phyloP scores from a whole-genome alignment of 2,329 filamentous ascomycete genomes.

The Eutypella sp. region DNA sequence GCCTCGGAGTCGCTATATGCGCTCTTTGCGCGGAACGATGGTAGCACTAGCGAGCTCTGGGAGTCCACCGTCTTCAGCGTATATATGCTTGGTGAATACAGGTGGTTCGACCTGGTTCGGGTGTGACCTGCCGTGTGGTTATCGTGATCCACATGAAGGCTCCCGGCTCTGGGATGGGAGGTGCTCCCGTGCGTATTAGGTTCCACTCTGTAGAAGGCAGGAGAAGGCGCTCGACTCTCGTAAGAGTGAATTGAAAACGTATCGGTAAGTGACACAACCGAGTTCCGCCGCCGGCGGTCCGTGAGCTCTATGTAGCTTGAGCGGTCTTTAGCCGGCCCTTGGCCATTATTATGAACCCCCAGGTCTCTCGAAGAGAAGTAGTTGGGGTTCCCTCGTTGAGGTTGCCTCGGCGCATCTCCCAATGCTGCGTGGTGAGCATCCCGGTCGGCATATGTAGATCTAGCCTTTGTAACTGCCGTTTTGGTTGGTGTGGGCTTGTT shows the following conservation, averaged over 20 bases:
- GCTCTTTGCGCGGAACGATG: conserved; percentile 43
- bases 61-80: conserved; percentile 54
- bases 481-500: conserved; percentile 18
- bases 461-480: conserved; percentile 16
- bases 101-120: conserved; percentile 27
- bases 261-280: conserved; percentile 51
- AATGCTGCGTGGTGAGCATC: conserved; percentile 26
- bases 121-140: conserved; percentile 14
- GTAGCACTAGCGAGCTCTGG: conserved; percentile 47
- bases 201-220: conserved; percentile 21
- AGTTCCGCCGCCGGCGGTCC: conserved; percentile 42
- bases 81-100: conserved; percentile 51
- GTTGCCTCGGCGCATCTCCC: conserved; percentile 30
- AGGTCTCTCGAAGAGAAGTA: conserved; percentile 36
- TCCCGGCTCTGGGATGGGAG: conserved; percentile 10
- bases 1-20: conserved; percentile 44
- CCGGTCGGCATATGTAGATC: conserved; percentile 25
- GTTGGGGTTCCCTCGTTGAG: conserved; percentile 33
- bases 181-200: conserved; percentile 3
- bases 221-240: conserved; percentile 39
- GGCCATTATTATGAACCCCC: conserved; percentile 18
- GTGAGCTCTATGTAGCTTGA: conserved; percentile 47
- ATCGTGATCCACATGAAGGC: conserved; percentile 3
- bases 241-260: conserved; percentile 47
- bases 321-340: conserved; percentile 31